Base-by-base conservation (phyloP, 164 flowering plant species). In the Protea cynaroides region DNA sequence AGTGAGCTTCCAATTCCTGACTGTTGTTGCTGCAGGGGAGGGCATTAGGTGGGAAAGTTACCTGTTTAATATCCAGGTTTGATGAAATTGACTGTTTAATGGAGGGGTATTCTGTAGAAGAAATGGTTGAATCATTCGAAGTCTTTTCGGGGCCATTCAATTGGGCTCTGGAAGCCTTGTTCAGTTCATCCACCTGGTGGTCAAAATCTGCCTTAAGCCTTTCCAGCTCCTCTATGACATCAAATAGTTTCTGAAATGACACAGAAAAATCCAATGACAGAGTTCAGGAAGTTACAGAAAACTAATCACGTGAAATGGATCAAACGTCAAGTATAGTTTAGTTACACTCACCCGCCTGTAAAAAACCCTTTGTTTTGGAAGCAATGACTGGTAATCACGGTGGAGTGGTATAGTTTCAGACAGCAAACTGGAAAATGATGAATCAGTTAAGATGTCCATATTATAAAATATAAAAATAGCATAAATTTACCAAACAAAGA, bases 341-440 rank as follows among this genome's bases (percentile, higher is more conserved):
- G 56, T 36, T 61, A 43, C 17, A 55, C 71, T 71, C 38, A 88
- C 98, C 90, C 82, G 89, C 77, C 43, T 86, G 66, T 76, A 79
- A 52, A 34, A 36, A 4, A 57, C 13, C 70, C 75, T 85, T 69
- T 85, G 83, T 65, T 78, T 88, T 36, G 79, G 78, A 74, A 68
- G 76, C 49, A 74, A 73, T 61, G 54, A 71, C 65, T 77, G 91
- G 76, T 88, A 94, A 82, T 94, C 99, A 66, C 89, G 92, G 78
- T 94, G 99, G 57, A 65, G 75, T 37, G 97, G 97, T 72, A 94
- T 91, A 55, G 99, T 94, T 78, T 94, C 99, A 46, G 89, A 83
- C 63, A 92, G 84, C 87, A 92, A 84, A 81, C 97, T 92, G 65
- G 46, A 43, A 68, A 68, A 56, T 17, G 43, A 57, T 50, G 8